Percentiles rank a stretch among this genome's conserved stretches.
phyloP scores from a whole-genome alignment of 1,284 basidiomycete genomes.

The Chalciporus sp. region DNA sequence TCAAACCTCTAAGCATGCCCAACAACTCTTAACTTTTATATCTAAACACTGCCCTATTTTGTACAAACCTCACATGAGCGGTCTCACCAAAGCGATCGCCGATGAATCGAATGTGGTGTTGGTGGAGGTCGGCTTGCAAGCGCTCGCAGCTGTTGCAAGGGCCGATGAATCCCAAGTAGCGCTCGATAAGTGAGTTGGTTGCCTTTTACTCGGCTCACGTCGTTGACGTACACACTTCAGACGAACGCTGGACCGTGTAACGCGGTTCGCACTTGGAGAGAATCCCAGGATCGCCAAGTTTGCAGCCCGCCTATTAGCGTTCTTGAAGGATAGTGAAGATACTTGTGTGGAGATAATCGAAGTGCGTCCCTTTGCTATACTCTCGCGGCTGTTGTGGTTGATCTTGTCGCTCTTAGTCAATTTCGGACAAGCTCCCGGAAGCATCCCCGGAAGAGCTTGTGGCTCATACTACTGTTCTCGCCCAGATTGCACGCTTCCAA shows the following conservation, averaged over 20 bases:
- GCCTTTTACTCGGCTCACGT: neutral
- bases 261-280: slow-evolving; percentile 61
- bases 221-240: slow-evolving; percentile 37
- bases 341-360: slow-evolving; percentile 61
- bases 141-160: slow-evolving; percentile 67
- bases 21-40: slow-evolving; percentile 59
- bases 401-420: slow-evolving; percentile 42
- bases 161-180: slow-evolving; percentile 59
- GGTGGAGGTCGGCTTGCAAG: slow-evolving; percentile 75
- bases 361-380: slow-evolving; percentile 44
- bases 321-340: slow-evolving; percentile 54
- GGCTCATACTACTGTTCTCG: slow-evolving; percentile 71
- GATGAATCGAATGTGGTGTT: slow-evolving; percentile 62
- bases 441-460: slow-evolving; percentile 59
- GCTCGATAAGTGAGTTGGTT: slow-evolving; percentile 63
- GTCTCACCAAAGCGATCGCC: slow-evolving; percentile 71
- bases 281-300: slow-evolving; percentile 83
- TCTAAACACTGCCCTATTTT: slow-evolving; percentile 80
- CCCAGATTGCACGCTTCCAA: slow-evolving; percentile 72
- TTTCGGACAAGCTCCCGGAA: slow-evolving; percentile 57
- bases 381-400: neutral
- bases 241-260: slow-evolving; percentile 68
- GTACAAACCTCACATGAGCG: slow-evolving; percentile 73
- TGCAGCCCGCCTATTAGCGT: slow-evolving; percentile 78
- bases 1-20: slow-evolving; percentile 47